Conservation (phyloP, 768 basidiomycete species). For the Amanita fuliginea region DNA sequence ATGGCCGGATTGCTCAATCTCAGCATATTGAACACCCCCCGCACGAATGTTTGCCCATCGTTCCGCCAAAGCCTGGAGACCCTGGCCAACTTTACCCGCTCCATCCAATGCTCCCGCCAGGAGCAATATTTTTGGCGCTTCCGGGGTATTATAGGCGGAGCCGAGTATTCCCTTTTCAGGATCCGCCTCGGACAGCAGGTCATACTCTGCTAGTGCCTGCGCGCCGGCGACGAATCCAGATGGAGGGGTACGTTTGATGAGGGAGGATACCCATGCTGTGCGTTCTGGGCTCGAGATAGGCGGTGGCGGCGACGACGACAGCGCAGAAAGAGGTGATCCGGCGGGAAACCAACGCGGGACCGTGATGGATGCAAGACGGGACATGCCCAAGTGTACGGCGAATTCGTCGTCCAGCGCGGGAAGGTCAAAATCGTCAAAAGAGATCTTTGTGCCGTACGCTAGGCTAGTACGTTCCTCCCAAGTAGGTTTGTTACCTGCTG, state of each 20-base stretch:
- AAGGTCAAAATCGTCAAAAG: not conserved
- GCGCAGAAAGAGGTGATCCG: constrained; percentile 15
- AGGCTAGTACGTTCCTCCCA: constrained; percentile 37
- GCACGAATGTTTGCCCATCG: constrained; percentile 20
- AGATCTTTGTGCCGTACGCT: constrained; percentile 15
- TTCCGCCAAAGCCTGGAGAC: constrained; percentile 22
- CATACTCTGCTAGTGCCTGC: constrained; percentile 32
- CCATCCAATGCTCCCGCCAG: constrained; percentile 39
- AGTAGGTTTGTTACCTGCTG: constrained; percentile 33
- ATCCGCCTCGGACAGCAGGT: constrained; percentile 15
- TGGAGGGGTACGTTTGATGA: constrained; percentile 28
- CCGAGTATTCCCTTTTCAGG: not conserved
- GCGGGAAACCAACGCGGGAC: constrained; percentile 39
- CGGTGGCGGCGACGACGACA: too few relatives aligned
- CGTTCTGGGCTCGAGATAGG: constrained; percentile 5
- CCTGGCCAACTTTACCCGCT: constrained; percentile 31
- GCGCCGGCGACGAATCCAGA: constrained; percentile 37
- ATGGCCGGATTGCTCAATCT: constrained; percentile 31
- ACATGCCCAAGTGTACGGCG: constrained; percentile 16
- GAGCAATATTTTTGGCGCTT: constrained; percentile 23
- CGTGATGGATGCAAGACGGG: constrained; percentile 34
- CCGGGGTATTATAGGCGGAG: constrained; percentile 12
- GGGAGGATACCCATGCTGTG: constrained; percentile 20
- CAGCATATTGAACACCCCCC: constrained; percentile 16
- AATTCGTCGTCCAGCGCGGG: constrained; percentile 9